phyloP scores from a whole-genome alignment of 306 rosid species.

The Quercus bicolor region DNA sequence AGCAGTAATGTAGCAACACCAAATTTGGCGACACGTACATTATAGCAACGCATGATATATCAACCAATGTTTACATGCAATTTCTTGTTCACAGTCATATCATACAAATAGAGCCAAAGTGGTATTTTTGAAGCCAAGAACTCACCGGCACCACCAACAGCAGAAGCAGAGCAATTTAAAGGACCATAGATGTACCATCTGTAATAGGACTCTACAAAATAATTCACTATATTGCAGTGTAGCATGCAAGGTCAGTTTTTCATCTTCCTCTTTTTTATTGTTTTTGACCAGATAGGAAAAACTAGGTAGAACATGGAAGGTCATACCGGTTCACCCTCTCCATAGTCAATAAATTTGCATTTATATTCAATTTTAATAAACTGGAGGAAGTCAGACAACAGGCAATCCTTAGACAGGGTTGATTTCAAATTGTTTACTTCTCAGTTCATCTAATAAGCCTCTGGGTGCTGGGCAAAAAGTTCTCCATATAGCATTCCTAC shows the following conservation, averaged over 20 bases:
- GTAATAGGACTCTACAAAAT: conserved; percentile 22
- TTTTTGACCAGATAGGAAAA: neutral
- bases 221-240: conserved; percentile 30
- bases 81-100: conserved; percentile 19
- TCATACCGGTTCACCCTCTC: neutral
- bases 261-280: neutral
- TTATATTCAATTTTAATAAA: no score
- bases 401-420: no score
- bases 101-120: conserved; percentile 32
- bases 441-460: no score
- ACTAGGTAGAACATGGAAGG: neutral
- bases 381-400: no score
- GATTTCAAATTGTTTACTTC: no score
- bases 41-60: no score
- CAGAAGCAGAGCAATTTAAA: neutral
- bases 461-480: no score
- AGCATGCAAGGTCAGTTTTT: conserved; percentile 28
- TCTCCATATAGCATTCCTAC: no score
- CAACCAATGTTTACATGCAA: neutral
- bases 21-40: neutral
- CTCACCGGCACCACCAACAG: neutral
- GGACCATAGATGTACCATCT: conserved; percentile 18
- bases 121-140: conserved; percentile 30
- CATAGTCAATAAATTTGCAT: neutral
- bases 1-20: neutral